A percentile compares a stretch with the other conserved stretches of the same genome.
phyloP scores from a whole-genome alignment of 2,329 filamentous ascomycete species.

The Xylariales sp. region DNA sequence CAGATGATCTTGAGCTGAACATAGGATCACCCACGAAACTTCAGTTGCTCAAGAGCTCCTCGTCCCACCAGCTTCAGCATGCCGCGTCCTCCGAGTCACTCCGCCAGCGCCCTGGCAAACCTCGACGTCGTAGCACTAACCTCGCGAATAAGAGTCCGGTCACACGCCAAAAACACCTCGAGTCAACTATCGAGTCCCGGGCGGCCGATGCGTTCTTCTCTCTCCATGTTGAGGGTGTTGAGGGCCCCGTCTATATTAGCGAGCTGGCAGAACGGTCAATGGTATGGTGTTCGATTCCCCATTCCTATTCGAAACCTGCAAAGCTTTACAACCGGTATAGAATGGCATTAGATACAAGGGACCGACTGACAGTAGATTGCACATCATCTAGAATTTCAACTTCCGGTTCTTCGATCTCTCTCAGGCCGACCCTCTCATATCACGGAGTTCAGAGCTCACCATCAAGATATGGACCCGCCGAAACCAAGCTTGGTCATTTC shows the following conservation, averaged over 20 bases:
- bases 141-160: constrained; percentile 41
- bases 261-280: constrained; percentile 76
- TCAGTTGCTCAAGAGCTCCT: constrained; percentile 38
- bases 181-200: constrained; percentile 64
- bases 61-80: constrained; percentile 49
- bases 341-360: background rate
- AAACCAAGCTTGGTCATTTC: constrained; percentile 50
- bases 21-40: constrained; percentile 68
- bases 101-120: constrained; percentile 26
- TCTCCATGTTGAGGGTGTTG: constrained; percentile 62
- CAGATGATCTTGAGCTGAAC: constrained; percentile 75
- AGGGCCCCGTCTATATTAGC: constrained; percentile 83
- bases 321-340: no score
- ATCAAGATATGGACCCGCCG: constrained; percentile 71
- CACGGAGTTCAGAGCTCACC: constrained; percentile 59
- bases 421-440: constrained; percentile 56
- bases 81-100: constrained; percentile 52
- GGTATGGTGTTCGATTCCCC: constrained; percentile 36
- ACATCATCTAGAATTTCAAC: constrained; percentile 67
- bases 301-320: no score
- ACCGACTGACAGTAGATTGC: constrained; percentile 10
- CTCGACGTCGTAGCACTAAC: constrained; percentile 45
- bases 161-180: constrained; percentile 68
- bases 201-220: constrained; percentile 90
- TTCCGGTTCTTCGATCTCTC: constrained; percentile 81